Conservation (phyloP, 306 rosid genomes). For the Vicia sativa region DNA sequence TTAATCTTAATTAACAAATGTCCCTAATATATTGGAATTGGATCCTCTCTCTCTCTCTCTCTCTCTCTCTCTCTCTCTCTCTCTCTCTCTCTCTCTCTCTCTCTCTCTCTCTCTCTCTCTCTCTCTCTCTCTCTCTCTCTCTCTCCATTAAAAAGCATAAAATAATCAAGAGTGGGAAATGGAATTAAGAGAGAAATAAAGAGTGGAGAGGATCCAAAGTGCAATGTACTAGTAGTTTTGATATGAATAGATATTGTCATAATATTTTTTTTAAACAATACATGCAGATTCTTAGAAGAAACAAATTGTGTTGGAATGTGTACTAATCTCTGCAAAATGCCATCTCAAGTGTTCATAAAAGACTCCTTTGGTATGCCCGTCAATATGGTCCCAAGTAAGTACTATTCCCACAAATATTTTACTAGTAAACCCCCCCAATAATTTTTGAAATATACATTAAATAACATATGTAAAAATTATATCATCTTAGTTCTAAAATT, state of each 20-base stretch:
- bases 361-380: slow-evolving; percentile 76
- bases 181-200: too few species aligned
- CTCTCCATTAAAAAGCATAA: too few species aligned
- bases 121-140: too few species aligned
- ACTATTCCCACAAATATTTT: not conserved
- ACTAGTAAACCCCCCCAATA: not conserved
- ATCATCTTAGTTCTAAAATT: not conserved
- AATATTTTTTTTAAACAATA: slow-evolving; percentile 7
- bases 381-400: slow-evolving; percentile 91
- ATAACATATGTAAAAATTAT: not conserved
- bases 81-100: too few species aligned
- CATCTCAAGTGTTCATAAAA: slow-evolving; percentile 77
- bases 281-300: slow-evolving; percentile 77
- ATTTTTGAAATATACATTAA: not conserved
- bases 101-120: too few species aligned
- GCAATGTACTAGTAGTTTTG: too few species aligned
- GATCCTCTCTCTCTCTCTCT: too few species aligned
- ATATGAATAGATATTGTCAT: too few species aligned
- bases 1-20: slow-evolving; percentile 13
- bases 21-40: not conserved
- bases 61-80: too few species aligned
- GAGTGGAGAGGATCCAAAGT: too few species aligned
- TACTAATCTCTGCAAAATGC: slow-evolving; percentile 77
- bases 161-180: too few species aligned
- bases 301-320: slow-evolving; percentile 86